Percentiles rank a stretch among this genome's conserved stretches.
phyloP scores from a whole-genome alignment of 305 asterid genomes.

The Rubia peregrina region DNA sequence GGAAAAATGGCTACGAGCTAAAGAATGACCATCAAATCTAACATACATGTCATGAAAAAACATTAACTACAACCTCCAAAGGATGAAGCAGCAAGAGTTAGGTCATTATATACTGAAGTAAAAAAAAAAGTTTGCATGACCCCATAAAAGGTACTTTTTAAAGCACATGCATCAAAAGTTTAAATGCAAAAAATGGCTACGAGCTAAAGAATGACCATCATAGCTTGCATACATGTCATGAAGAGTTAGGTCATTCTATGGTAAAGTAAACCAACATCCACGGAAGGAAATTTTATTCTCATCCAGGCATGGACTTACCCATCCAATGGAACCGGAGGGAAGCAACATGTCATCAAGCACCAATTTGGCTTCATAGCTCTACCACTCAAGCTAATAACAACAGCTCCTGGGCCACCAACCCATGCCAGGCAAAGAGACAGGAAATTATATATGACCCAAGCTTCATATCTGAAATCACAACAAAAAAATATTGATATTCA shows the following conservation, averaged over 20 bases:
- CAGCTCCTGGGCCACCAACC: slow-evolving; percentile 99
- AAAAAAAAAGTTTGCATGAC: not conserved
- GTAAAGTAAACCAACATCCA: not conserved
- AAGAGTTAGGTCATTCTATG: not conserved
- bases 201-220: not conserved
- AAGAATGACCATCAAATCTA: not conserved
- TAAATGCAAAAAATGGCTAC: not conserved
- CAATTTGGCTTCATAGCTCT: slow-evolving; percentile 80
- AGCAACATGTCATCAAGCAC: slow-evolving; percentile 96
- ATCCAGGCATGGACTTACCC: slow-evolving; percentile 55
- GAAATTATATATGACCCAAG: slow-evolving; percentile 99
- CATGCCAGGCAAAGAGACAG: slow-evolving; percentile 96
- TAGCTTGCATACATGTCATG: not conserved
- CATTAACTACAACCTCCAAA: not conserved
- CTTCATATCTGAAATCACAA: slow-evolving; percentile 79
- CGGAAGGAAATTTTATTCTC: not conserved
- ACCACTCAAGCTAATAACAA: slow-evolving; percentile 79
- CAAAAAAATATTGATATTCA: slow-evolving; percentile 17
- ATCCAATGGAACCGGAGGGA: slow-evolving; percentile 79
- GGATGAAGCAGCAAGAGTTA: not conserved
- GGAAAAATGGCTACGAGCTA: not conserved
- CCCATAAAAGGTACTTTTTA: not conserved
- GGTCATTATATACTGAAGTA: not conserved
- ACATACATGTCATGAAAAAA: not conserved
- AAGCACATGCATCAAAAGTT: not conserved